Evolutionary conservation across 2,329 filamentous ascomycete species (phyloP), one percentile per base, ranked within the genome.

Genomic region (Phaeoacremonium minimum): DNA sequence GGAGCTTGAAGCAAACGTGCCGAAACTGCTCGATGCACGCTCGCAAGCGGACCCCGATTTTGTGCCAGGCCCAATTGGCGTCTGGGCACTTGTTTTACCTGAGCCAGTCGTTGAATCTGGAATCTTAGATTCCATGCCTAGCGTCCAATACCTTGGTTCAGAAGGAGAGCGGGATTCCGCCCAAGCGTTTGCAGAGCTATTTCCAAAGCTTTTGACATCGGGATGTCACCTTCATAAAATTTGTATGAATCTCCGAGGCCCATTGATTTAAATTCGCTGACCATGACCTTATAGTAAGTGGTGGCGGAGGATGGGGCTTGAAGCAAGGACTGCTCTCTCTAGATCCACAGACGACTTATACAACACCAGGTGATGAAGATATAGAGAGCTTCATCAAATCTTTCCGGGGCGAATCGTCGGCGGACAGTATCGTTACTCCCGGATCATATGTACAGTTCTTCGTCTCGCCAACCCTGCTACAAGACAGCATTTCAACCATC

Each of bases 291-390:
- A 59, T 67, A 72, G 76, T 90, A 44, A 89, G 85, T 50, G 87
- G 87, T 5, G 87, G 87, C 31, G 87, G 87, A 29, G 87, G 87
- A 15, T 94, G 87, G 87, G 87, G 87, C 13, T 68, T 75, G 38
- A 93, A 91, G 56, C 80, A 84, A 49, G 87, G 87, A 1, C 64
- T 94, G 1, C 64, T 94, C 4, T 87, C 87, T 6, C 69, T 94
- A 4, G 87, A 93, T 51, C 85, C 87, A 4, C 74, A 87, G 45
- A 71, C 66, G 13, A 67, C 57, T 15, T 75, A 76, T 47, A 63
- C 61, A 7, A 19, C 20, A n/a, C 48, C 56, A 1, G 68, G 72
- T 28, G 63, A 77, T 20, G 69, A 75, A 15, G 64, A 69, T 35
- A 65, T 82, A 46, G 62, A 73, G 22, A 63, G 58, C 43, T 78